These are phyloP conservation scores for Epichloe sylvatica DNA, from an alignment of 2,329 filamentous ascomycete species.

Conservation along the genomic window DNA sequence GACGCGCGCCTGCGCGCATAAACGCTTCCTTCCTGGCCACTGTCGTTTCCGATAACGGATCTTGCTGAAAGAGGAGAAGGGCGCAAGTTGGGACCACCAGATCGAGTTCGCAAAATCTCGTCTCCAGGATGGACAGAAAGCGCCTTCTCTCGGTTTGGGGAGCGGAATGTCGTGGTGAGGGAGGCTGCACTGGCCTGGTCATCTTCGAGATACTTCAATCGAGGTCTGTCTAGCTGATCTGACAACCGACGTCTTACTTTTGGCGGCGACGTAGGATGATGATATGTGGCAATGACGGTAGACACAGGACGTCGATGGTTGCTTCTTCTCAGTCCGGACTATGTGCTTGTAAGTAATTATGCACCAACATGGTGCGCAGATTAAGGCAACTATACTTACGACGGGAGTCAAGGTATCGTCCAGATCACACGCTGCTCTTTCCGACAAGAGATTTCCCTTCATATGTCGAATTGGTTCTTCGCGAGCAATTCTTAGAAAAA, in stretches of 20 bases:
- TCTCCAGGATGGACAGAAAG: conserved; percentile 25
- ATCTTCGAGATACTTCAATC: conserved; percentile 27
- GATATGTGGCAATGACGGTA: conserved; percentile 29
- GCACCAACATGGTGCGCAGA: neutral
- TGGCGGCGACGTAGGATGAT: conserved; percentile 37
- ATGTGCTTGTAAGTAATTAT: conserved; percentile 4
- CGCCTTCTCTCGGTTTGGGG: conserved; percentile 28
- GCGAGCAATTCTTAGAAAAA: conserved; percentile 45
- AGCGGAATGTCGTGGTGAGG: conserved; percentile 32
- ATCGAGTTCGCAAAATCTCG: conserved; percentile 20
- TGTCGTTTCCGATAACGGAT: conserved; percentile 34
- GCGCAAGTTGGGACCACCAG: conserved; percentile 20
- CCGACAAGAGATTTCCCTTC: conserved; percentile 15
- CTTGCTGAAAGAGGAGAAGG: conserved; percentile 36
- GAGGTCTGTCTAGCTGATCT: conserved; percentile 38
- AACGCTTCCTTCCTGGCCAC: conserved; percentile 14
- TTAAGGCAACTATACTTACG: conserved; percentile 26
- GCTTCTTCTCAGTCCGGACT: conserved; percentile 35
- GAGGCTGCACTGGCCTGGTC: conserved; percentile 26
- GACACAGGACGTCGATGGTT: conserved; percentile 41
- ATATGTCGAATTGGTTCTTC: conserved; percentile 33
- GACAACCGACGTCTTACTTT: conserved; percentile 39
- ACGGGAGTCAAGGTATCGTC: conserved; percentile 25
- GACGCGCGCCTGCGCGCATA: conserved; percentile 27
- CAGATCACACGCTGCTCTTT: conserved; percentile 4